Base-by-base conservation (phyloP, 2,329 filamentous ascomycete genomes). In the Elsinoe perseae region DNA sequence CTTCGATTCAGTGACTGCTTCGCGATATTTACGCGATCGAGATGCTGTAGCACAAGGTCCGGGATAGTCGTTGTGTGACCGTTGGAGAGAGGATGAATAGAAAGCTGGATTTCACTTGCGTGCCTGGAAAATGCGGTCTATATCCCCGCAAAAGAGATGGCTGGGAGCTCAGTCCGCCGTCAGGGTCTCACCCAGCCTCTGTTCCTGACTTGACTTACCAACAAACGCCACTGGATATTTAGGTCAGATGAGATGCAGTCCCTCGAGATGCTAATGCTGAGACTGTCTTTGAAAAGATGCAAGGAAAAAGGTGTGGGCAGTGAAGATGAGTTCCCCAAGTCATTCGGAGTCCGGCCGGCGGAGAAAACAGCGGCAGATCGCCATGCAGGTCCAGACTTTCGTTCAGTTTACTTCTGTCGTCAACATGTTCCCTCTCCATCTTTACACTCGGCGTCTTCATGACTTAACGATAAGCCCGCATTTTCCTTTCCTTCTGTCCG, bases 91-190 rank as follows among this genome's bases (percentile, higher is more conserved):
- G 18, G 9, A 28, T 23, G 40, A 6, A 48, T 8, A 9, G 25
- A 48, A 48, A 48, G 43, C 14, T 48, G 23, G 4, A 48, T 20
- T n/a, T 48, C 43, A 48, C 23, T n/a, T 32, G 8, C 10, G 43
- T 28, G 4, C 27, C 23, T 50, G 44, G 32, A 36, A 48, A 16
- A 48, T 48, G 43, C 43, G 43, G 43, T 48, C 43, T 48, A 23
- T 20, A 48, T 48, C 43, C 43, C 43, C 43, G 43, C 43, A 48
- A 48, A 48, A 32, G 25, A 50, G 44, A 32, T 50, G 44, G 44
- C 44, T 50, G 44, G 44, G 25, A 50, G 44, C 27, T 30, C 21
- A 30, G 21, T 48, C 43, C 43, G 43, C 14, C 5, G 4, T 28
- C 43, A 48, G 43, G 43, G 43, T 27, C 25, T 50, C 27, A 7